Evolutionary conservation across 192 early-diverging fungal genomes (phyloP).

Genomic region (Physocladia obscura): DNA sequence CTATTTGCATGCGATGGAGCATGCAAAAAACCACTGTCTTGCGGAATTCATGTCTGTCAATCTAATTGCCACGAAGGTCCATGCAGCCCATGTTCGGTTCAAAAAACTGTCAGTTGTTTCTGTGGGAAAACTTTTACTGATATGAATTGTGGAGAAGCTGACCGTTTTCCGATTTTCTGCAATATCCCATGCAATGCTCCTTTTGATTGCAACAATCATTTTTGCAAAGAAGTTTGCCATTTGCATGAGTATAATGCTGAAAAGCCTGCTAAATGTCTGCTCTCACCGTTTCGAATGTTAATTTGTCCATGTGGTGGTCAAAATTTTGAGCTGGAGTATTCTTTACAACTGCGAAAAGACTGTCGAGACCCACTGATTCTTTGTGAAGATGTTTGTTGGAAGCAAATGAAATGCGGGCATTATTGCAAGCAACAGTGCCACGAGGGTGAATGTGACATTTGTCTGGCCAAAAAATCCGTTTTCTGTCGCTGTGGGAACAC

Average conservation of each 20-base stretch:
- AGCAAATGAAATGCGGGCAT: conserved; percentile 9
- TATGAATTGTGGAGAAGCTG: too few species aligned
- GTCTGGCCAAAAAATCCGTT: background rate
- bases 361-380: background rate
- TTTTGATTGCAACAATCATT: background rate
- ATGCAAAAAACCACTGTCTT: background rate
- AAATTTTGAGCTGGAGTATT: background rate
- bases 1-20: background rate
- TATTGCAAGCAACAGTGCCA: conserved; percentile 8
- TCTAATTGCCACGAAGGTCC: background rate
- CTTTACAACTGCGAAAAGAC: background rate
- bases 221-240: conserved; percentile 5
- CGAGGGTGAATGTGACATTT: conserved; percentile 6
- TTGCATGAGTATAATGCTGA: background rate
- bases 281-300: background rate
- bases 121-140: background rate
- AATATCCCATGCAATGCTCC: background rate
- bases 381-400: conserved; percentile 17
- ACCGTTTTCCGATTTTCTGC: background rate
- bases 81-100: background rate
- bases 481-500: conserved; percentile 1
- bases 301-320: conserved; percentile 6
- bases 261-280: background rate
- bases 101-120: background rate
- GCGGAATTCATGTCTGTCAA: background rate